phyloP scores from a whole-genome alignment of 257 asterid species.

The Solanum raphanifolium region DNA sequence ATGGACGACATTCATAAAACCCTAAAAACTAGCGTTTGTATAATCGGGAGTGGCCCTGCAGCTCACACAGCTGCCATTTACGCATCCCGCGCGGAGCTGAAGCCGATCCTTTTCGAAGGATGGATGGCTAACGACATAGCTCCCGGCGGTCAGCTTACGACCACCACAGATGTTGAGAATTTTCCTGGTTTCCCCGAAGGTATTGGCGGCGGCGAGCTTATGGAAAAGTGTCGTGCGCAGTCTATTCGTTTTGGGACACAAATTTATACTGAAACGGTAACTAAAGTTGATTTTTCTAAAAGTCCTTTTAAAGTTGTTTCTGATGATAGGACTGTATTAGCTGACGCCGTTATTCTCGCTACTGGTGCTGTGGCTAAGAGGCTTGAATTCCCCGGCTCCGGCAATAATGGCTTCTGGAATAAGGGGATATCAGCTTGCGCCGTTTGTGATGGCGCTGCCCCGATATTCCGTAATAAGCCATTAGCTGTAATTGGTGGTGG shows the following conservation, averaged over 20 bases:
- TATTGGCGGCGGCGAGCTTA: constrained; percentile 58
- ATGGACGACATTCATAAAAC: constrained; percentile 41
- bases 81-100: constrained; percentile 89
- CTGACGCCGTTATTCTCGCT: constrained; percentile 70
- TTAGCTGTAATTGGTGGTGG: constrained; percentile 97
- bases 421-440: constrained; percentile 95
- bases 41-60: constrained; percentile 96
- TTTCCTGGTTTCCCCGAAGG: constrained; percentile 95
- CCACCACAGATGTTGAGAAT: constrained; percentile 90
- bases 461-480: constrained; percentile 69
- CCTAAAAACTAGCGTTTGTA: constrained; percentile 72
- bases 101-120: constrained; percentile 86
- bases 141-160: constrained; percentile 94
- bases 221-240: constrained; percentile 61
- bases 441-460: constrained; percentile 94
- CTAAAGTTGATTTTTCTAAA: constrained; percentile 50
- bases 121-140: constrained; percentile 98
- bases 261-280: constrained; percentile 66
- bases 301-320: constrained; percentile 49
- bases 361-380: constrained; percentile 90
- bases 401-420: constrained; percentile 57
- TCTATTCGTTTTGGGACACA: constrained; percentile 56
- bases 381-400: constrained; percentile 61
- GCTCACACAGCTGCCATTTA: constrained; percentile 97
- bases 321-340: constrained; percentile 52